Conservation (phyloP, 805 yeast genomes). For the Yamadazyma olivae region DNA sequence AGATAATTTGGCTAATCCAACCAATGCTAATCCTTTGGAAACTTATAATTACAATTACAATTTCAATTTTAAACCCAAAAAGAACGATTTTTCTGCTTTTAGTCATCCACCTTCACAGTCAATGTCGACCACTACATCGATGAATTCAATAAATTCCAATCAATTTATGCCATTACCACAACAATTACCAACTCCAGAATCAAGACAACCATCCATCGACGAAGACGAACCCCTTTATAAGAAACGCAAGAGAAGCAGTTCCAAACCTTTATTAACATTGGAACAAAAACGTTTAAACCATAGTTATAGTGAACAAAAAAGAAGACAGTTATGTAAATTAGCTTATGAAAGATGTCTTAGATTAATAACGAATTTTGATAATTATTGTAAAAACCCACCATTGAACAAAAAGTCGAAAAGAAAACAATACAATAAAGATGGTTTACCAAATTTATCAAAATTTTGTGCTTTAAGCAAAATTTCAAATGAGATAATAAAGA, state of each 20-base stretch:
- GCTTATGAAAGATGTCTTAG: constrained; percentile 43
- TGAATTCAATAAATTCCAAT: neutral
- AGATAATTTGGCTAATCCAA: constrained; percentile 35
- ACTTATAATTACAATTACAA: constrained; percentile 16
- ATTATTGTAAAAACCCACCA: constrained; percentile 30
- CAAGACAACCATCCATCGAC: constrained; percentile 22
- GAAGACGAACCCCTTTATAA: constrained; percentile 11
- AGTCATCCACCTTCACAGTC: constrained; percentile 8
- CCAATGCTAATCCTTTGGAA: constrained; percentile 24
- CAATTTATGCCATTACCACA: constrained; percentile 1
- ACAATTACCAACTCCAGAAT: constrained; percentile 35
- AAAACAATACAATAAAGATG: constrained; percentile 39
- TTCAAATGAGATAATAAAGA: constrained; percentile 34
- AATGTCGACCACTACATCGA: neutral
- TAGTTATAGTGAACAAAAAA: constrained; percentile 40
- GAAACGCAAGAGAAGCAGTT: constrained; percentile 25
- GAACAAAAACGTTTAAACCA: constrained; percentile 43
- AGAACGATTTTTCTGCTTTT: constrained; percentile 20
- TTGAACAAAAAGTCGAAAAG: constrained; percentile 32
- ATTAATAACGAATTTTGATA: constrained; percentile 38
- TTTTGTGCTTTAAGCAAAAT: constrained; percentile 41
- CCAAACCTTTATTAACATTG: constrained; percentile 34
- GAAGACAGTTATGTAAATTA: constrained; percentile 42
- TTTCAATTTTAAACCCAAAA: constrained; percentile 14
- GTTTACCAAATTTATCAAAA: constrained; percentile 43